Base-by-base conservation (phyloP, 768 basidiomycete genomes). In the Hericium coralloides region DNA sequence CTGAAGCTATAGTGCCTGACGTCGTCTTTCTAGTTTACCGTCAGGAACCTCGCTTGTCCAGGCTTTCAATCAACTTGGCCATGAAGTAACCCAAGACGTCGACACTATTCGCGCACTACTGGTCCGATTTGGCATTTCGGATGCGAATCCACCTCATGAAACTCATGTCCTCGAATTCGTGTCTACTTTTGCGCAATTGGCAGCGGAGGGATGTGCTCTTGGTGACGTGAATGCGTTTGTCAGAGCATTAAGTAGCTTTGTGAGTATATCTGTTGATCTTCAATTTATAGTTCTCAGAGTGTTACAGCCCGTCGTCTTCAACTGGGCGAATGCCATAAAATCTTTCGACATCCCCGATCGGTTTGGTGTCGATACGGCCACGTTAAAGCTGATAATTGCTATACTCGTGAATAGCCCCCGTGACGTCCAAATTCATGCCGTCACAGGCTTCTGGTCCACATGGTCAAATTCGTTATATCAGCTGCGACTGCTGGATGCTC, bases 391-490 rank as follows among this genome's bases (percentile, higher is more conserved):
- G 52, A 73, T 98, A 64, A 90, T 95, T 52, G 86, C 91, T 58
- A 84, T 98, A 55, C 82, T 98, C 20, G 76, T 89, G 56, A 88
- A 91, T 62, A 83, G 87, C 17, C 86, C 92, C 49, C 83, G 88
- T 48, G 85, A 88, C 54, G 79, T 74, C 41, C 88, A 85, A 49
- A 82, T 80, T 8, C 90, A 91, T 60, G 89, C 89, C 3, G 89
- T 92, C 15, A 80, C 81, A 5, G 91, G 89, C 15, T 93, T 93
- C 65, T 95, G 91, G 91, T 76, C 79, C 63, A 73, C 75, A 2
- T 98, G 95, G 95, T 77, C 77, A 12, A 95, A 97, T 68, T 79
- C 89, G 1, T 69, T 89, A 23, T 89, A 89, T 63, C 93, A 95
- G 67, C 79, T 98, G 26, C 85, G 86, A 43, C 78, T 99, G 18